A percentile compares a stretch with the other conserved stretches of the same genome.
Evolutionary conservation across 345 rosid species (phyloP).

Genomic region (Aquilaria sinensis): DNA sequence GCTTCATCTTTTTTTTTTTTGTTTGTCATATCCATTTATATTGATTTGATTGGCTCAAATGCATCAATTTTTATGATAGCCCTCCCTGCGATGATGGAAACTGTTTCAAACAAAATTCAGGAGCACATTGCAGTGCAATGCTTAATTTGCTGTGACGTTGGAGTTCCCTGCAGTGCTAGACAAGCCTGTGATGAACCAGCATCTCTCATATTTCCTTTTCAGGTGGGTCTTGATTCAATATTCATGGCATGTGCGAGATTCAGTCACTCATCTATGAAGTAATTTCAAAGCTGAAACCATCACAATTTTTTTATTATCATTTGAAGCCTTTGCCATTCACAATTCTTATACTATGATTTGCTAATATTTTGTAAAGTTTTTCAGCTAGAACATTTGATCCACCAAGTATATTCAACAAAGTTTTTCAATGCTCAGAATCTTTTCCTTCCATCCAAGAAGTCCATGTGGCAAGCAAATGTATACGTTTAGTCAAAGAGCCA

Average conservation of each 20-base stretch:
- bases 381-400: too few relatives aligned
- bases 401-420: too few relatives aligned
- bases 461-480: too few relatives aligned
- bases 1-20: neutral
- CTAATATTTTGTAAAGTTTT: too few relatives aligned
- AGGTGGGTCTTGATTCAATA: constrained; percentile 42
- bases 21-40: constrained; percentile 4
- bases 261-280: too few relatives aligned
- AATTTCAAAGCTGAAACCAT: too few relatives aligned
- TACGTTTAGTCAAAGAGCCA: too few relatives aligned
- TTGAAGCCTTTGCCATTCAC: too few relatives aligned
- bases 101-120: constrained; percentile 61
- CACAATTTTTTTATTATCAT: too few relatives aligned
- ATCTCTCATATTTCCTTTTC: constrained; percentile 89
- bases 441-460: too few relatives aligned
- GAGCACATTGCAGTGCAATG: constrained; percentile 90
- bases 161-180: constrained; percentile 78
- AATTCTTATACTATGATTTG: neutral
- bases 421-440: too few relatives aligned
- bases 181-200: constrained; percentile 91
- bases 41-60: constrained; percentile 12
- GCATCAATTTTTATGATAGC: constrained; percentile 40
- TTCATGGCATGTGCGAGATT: too few relatives aligned
- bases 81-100: constrained; percentile 80
- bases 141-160: constrained; percentile 91